Base-by-base conservation (phyloP, 805 yeast genomes). In the Pichia paraexigua region DNA sequence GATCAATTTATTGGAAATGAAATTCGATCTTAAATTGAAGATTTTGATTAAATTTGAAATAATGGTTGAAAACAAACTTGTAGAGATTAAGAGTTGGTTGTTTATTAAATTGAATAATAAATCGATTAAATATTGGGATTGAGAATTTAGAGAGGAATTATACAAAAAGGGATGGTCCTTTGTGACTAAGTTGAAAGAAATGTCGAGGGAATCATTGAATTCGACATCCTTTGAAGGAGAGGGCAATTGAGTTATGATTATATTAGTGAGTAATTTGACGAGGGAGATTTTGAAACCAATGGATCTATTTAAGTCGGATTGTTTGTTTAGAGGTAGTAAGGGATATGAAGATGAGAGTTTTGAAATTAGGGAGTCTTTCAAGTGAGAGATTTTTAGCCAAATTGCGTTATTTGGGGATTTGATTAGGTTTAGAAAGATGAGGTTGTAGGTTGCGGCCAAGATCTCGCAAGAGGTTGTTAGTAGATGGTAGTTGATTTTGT, bases 61-160 rank as follows among this genome's bases (percentile, higher is more conserved):
- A 0, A 87, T 73, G 8, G 95, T 87, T 17, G 88, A 77, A 48
- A 86, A 77, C 3, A 80, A 58, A 5, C 85, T 79, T 13, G 84
- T 72, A 47, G 82, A 73, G 54, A 76, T 66, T 57, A 80, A 62
- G n/a, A 74, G 68, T 47, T 80, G 85, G 35, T 76, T 81, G 41
- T 73, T 71, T 50, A 91, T 70, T 18, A 76, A 70, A 44, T 72
- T 70, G 45, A 89, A 69, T 30, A 92, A 64, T 37, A 80, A 65
- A 58, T 89, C 96, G 37, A 94, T 68, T 50, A 86, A 69, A 3
- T 76, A 82, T 50, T 75, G 77, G 0, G 91, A 85, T 63, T 91
- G 96, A 8, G 84, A 78, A 57, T 85, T 89, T 55, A 90, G 67
- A 22, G 71, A 45, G 11, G 61, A 51, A 22, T 49, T 55, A 49